These are phyloP conservation scores for Cyphellophora attinorum DNA, from an alignment of 2,329 filamentous ascomycete genomes.

Conservation along the genomic window DNA sequence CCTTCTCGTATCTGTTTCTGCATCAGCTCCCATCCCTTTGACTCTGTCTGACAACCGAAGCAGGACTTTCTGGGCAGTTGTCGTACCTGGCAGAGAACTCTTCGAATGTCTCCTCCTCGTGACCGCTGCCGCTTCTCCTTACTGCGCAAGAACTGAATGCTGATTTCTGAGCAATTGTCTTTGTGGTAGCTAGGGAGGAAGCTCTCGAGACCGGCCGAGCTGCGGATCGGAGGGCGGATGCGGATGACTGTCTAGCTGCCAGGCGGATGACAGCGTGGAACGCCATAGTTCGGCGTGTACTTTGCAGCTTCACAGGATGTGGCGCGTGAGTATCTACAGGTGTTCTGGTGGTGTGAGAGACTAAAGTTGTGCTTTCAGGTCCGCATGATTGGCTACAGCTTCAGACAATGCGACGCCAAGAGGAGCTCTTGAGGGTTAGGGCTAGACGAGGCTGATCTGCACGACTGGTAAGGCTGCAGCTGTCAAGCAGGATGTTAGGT, in stretches of 20 bases:
- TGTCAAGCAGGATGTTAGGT: too few relatives aligned
- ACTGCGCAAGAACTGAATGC: conserved; percentile 42
- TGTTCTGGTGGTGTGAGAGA: too few relatives aligned
- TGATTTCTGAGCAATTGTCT: conserved; percentile 11
- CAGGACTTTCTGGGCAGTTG: too few relatives aligned
- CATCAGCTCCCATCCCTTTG: too few relatives aligned
- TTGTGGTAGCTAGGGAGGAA: conserved; percentile 13
- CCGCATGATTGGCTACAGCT: too few relatives aligned
- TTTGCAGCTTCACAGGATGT: background rate
- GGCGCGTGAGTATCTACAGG: background rate
- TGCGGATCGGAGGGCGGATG: conserved; percentile 16
- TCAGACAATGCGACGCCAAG: too few relatives aligned
- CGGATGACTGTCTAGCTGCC: conserved; percentile 53
- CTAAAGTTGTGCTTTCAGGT: too few relatives aligned
- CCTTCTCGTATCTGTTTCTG: conserved; percentile 82
- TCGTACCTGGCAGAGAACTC: conserved; percentile 96
- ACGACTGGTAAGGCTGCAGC: too few relatives aligned
- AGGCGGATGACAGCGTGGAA: conserved; percentile 61
- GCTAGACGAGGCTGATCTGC: too few relatives aligned
- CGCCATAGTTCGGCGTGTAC: conserved; percentile 42
- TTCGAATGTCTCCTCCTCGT: conserved; percentile 96
- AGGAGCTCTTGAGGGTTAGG: too few relatives aligned
- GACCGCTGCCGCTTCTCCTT: conserved; percentile 47
- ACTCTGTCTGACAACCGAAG: too few relatives aligned
- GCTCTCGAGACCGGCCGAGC: conserved; percentile 15